Conservation (phyloP, 305 asterid species). For the Nicotiana rustica region DNA sequence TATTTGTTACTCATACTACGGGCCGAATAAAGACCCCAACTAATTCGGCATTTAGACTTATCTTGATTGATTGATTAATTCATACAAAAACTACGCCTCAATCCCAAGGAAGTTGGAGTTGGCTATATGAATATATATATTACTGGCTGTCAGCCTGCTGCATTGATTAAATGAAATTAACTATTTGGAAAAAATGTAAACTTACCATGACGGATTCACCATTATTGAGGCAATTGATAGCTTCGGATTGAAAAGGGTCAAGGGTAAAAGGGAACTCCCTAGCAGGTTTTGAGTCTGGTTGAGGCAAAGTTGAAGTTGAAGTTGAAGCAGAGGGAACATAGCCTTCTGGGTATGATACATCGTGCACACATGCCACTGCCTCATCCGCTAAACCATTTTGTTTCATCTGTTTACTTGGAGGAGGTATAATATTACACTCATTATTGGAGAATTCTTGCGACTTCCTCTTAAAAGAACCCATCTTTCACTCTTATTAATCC, state of each 20-base stretch:
- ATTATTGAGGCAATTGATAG: conserved; percentile 72
- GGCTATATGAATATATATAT: too few relatives aligned
- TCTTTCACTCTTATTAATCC: conserved; percentile 38
- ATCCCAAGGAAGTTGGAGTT: too few relatives aligned
- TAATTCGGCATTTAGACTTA: neutral
- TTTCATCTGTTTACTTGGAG: conserved; percentile 64
- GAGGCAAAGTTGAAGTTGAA: conserved; percentile 43
- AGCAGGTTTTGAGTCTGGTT: conserved; percentile 63
- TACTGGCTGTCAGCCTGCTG: too few relatives aligned
- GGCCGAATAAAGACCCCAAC: neutral
- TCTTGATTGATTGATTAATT: neutral
- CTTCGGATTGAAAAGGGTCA: conserved; percentile 92
- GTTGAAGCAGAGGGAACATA: conserved; percentile 52
- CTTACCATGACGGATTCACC: conserved; percentile 95
- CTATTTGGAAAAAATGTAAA: neutral
- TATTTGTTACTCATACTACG: neutral
- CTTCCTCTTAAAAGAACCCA: conserved; percentile 86
- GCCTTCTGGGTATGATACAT: conserved; percentile 84
- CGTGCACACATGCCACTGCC: conserved; percentile 76
- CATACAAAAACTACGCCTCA: too few relatives aligned
- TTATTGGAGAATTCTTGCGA: conserved; percentile 50
- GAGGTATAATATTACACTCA: conserved; percentile 42
- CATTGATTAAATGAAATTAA: too few relatives aligned
- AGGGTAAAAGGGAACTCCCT: conserved; percentile 80
- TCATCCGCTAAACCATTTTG: conserved; percentile 56